Base-by-base conservation (phyloP, 1,284 basidiomycete genomes). In the Grifola frondosa region DNA sequence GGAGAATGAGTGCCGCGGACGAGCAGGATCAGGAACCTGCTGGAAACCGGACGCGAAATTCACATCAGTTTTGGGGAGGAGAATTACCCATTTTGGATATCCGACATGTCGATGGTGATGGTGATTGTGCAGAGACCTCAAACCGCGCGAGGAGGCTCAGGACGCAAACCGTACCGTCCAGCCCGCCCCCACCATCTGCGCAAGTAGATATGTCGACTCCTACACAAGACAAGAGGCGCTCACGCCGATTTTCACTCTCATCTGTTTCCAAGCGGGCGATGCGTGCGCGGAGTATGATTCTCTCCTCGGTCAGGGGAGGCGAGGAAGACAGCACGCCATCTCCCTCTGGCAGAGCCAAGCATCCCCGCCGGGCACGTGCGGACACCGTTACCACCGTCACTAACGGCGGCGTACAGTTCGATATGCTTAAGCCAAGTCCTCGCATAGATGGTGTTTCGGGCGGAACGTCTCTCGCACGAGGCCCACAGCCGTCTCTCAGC, bases 211-310 rank as follows among this genome's bases (percentile, higher is more conserved):
- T 37, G n/a, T n/a, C n/a, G 16, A 9, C 19, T 10, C 30, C 37
- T 22, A 41, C 40, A 6, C 42, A 48, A 22, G 51, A 41, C 32
- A 49, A 52, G 11, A 45, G 49, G 37, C 48, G 56, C 7, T 49
- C 50, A 3, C 50, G 62, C 7, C 52, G 62, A 5, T 64, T 62
- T 40, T 64, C 62, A 4, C 46, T 62, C 4, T 59, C 62, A 5
- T 61, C 61, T n/a, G 53, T 54, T 23, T 59, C 55, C 3, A 55
- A 48, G 32, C 54, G 54, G 15, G 54, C 51, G 10, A 37, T 48
- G 23, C 51, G 53, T 22, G 48, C 51, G 4, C 43, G 49, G 5
- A 54, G 53, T 31, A 44, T 53, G 32, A 52, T 57, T n/a, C 33
- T 41, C 20, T 43, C 46, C 16, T 40, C 42, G 15, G 42, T 42